Conservation (phyloP, 495 filamentous ascomycete species). For the Rostrohypoxylon terebratum region DNA sequence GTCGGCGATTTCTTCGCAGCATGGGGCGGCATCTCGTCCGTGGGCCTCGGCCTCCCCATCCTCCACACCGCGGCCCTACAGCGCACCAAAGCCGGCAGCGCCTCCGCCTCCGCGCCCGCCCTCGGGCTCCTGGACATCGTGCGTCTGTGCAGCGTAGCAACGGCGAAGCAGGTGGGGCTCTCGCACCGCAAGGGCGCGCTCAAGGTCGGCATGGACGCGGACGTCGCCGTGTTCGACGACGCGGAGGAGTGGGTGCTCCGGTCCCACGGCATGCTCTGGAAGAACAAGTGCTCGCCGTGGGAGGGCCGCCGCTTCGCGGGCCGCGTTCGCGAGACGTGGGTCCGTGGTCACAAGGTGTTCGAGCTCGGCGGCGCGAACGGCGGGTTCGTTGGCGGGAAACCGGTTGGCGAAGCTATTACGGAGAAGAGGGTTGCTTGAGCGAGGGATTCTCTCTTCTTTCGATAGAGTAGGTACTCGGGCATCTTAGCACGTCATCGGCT, state of each 20-base stretch:
- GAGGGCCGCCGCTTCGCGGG: constrained; percentile 84
- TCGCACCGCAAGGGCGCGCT: constrained; percentile 84
- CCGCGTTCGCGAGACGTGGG: constrained; percentile 89
- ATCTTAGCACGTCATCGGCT: too few species aligned
- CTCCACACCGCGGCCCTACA: constrained; percentile 81
- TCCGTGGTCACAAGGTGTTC: constrained; percentile 83
- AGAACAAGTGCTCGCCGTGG: constrained; percentile 95
- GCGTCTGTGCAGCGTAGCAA: constrained; percentile 85
- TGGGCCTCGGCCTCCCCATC: constrained; percentile 91
- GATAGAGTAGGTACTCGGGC: too few species aligned
- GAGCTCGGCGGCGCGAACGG: constrained; percentile 56
- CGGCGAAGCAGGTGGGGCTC: constrained; percentile 91
- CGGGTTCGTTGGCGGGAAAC: constrained; percentile 55
- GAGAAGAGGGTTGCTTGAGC: constrained; percentile 54
- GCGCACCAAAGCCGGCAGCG: constrained; percentile 61
- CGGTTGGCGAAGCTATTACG: constrained; percentile 57
- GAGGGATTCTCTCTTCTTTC: neutral
- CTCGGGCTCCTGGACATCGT: constrained; percentile 79
- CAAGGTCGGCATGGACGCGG: constrained; percentile 86
- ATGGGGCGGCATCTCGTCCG: constrained; percentile 96
- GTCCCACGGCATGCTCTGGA: constrained; percentile 81
- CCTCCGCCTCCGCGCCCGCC: constrained; percentile 53
- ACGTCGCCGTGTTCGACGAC: constrained; percentile 93
- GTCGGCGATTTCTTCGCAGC: constrained; percentile 91
- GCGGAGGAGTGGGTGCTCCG: constrained; percentile 78